Base-by-base conservation (phyloP, 2,329 filamentous ascomycete species). In the Nemania abortiva region DNA sequence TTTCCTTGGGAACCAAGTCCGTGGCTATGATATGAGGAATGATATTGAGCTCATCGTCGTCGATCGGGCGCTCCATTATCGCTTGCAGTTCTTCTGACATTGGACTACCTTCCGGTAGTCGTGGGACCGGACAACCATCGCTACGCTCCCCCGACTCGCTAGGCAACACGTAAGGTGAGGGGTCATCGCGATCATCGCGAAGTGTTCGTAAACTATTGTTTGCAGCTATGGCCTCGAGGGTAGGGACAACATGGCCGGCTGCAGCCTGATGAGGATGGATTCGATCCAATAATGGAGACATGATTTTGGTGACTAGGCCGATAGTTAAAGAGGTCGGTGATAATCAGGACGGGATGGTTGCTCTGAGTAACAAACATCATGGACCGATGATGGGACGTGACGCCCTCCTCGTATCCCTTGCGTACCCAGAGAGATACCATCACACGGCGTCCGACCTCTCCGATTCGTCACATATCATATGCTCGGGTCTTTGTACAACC, bases 291-390 rank as follows among this genome's bases (percentile, higher is more conserved):
- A n/a, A 20, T 2, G 42, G n/a, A 47, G 42, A 18, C 42, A 47
- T 47, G 18, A 20, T 47, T 47, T 27, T 20, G 6, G 20, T 9
- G 42, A 47, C 4, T 47, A n/a, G 5, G 9, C 15, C n/a, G 42
- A 6, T 9, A 7, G 1, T 47, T 20, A 20, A 47, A 47, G 15
- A n/a, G 18, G 15, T 47, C 42, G 18, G 18, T 9, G 20, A 20
- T 20, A 22, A 3, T 47, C n/a, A 47, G 42, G 5, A 20, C 42
- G 20, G 18, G 18, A 20, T n/a, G n/a, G 42, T 47, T 20, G n/a
- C 9, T 47, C 42, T 47, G n/a, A 47, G n/a, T 47, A 18, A 47
- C 42, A 47, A 47, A 47, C 42, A 47, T 47, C n/a, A 20, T 47
- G n/a, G 18, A 6, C 2, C 7, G 1, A 11, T 37, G 7, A 37